Base-by-base conservation (phyloP, 495 filamentous ascomycete genomes). In the Neurospora africana region DNA sequence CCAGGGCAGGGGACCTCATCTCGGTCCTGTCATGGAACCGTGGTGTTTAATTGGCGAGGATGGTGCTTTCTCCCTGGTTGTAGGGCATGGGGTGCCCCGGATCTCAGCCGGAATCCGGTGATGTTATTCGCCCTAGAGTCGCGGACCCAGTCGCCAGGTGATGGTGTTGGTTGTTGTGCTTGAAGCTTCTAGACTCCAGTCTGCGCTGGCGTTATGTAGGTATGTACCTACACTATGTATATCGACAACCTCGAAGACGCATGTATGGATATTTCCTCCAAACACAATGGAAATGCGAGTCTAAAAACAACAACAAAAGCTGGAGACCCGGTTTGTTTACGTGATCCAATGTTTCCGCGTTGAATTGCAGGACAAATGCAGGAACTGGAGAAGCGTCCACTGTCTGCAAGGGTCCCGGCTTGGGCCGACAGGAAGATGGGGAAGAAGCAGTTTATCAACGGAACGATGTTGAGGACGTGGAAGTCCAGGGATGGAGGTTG, bases 11-110 rank as follows among this genome's bases (percentile, higher is more conserved):
- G 47, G 47, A 58, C 47, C 23, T 61, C 53, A 68, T 72, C 70
- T 68, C 70, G 70, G 30, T 40, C 70, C 70, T 72, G 53, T 72
- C 70, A 72, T 72, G 53, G 53, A 61, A 61, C 23, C 53, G 53
- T 61, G 27, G 11, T 61, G 53, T 61, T 61, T 61, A 61, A 61
- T 61, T 61, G 53, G 53, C 53, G 53, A 61, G 27, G 53, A 61
- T 33, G 53, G 3, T 61, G 53, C 53, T 30, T 61, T 61, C 27
- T 15, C 47, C 53, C 15, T 33, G 27, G 53, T 61, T 19, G 13
- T 33, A 61, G 53, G 53, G 53, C 53, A 61, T 61, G 53, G 53
- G 15, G 53, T 61, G 53, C 53, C 53, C 53, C 53, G 53, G 53
- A 61, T 61, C 53, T 61, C 27, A 61, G 53, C 53, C 33, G 53